Conservation (phyloP, 768 basidiomycete genomes). For the Leccinum aurantiacum region DNA sequence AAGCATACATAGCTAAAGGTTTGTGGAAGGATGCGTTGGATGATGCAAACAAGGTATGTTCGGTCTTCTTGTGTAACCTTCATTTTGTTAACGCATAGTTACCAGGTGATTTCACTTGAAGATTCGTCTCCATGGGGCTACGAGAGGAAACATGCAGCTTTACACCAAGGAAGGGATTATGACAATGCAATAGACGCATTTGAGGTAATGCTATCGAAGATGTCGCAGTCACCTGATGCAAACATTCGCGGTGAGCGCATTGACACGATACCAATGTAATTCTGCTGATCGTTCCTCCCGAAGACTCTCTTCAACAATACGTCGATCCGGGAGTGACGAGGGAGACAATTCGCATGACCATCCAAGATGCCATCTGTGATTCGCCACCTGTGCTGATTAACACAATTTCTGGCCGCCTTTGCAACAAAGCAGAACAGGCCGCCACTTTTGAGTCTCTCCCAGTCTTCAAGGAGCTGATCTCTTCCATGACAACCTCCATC, state of each 20-base stretch:
- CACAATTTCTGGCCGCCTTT: neutral
- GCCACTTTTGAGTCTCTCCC: neutral
- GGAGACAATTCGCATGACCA: neutral
- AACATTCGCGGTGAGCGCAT: neutral
- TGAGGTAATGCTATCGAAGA: conserved; percentile 3
- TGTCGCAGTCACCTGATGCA: neutral
- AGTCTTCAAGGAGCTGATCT: neutral
- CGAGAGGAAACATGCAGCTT: neutral
- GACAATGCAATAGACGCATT: neutral
- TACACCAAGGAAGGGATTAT: neutral
- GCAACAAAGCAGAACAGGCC: neutral
- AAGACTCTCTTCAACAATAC: neutral
- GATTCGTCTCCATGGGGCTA: conserved; percentile 4
- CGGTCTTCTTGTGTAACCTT: no score
- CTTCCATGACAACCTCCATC: neutral
- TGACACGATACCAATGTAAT: neutral
- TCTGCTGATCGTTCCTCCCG: neutral
- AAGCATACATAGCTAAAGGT: no score
- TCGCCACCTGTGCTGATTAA: neutral
- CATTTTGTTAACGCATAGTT: no score
- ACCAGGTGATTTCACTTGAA: conserved; percentile 6
- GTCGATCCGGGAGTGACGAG: neutral
- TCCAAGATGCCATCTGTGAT: neutral
- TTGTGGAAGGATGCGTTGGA: no score
- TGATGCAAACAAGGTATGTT: no score